Percentiles rank a stretch among this genome's conserved stretches.
Conservation (phyloP, 2,329 filamentous ascomycete species). For the Fusarium hainanense region DNA sequence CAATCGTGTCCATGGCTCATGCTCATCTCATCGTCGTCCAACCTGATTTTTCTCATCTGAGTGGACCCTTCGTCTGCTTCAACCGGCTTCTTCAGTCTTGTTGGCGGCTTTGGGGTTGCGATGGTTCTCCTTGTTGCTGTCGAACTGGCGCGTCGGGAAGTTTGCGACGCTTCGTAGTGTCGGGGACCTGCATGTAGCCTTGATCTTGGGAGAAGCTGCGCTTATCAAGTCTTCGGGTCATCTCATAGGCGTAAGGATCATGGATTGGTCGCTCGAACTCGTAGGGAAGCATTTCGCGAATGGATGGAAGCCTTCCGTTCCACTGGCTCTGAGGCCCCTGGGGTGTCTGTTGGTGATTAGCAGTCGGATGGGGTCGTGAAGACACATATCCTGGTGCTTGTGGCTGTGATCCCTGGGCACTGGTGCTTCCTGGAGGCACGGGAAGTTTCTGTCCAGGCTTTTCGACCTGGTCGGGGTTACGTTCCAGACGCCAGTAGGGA, state of each 20-base stretch:
- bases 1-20: neutral
- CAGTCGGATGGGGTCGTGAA: neutral
- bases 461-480: neutral
- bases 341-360: neutral
- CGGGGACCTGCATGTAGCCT: neutral
- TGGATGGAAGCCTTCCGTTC: slow-evolving; percentile 15
- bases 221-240: neutral
- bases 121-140: neutral
- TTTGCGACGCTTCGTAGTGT: slow-evolving; percentile 17
- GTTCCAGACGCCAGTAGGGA: neutral
- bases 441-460: neutral
- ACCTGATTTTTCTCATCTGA: neutral
- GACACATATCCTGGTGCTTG: neutral
- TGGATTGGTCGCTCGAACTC: neutral
- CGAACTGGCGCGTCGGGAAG: slow-evolving; percentile 10
- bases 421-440: neutral
- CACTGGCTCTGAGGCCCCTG: neutral
- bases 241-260: neutral
- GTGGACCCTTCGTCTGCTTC: neutral
- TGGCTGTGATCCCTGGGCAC: neutral
- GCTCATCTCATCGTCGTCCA: neutral
- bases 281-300: slow-evolving; percentile 28
- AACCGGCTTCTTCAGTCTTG: neutral
- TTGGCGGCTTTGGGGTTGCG: neutral
- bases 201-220: neutral